Conservation (phyloP, 169 alveolate genomes). For the Plasmodium berghei region DNA sequence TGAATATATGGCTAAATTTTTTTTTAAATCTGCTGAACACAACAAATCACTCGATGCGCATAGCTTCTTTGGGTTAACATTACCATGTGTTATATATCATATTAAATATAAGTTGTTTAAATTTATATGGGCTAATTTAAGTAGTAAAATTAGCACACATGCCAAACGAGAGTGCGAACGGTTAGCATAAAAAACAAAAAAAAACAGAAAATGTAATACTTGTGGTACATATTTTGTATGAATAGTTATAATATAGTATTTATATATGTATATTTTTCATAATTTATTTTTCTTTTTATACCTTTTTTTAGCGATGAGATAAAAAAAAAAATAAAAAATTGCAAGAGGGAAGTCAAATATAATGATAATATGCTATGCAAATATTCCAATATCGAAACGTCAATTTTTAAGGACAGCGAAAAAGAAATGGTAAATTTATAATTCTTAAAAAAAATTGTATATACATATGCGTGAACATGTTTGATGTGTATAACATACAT, state of each 20-base stretch:
- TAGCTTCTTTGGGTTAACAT: slow-evolving; percentile 61
- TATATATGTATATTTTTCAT: not conserved
- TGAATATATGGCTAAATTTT: slow-evolving; percentile 24
- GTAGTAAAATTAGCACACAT: slow-evolving; percentile 13
- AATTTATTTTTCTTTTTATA: not conserved
- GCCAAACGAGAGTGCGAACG: slow-evolving; percentile 19
- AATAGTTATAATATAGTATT: not conserved
- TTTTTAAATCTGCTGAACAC: slow-evolving; percentile 37
- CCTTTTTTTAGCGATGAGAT: slow-evolving; percentile 18
- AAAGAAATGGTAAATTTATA: slow-evolving; percentile 34
- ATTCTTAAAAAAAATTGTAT: too few species aligned
- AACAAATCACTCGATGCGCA: slow-evolving; percentile 40
- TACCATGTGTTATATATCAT: slow-evolving; percentile 66
- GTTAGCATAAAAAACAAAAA: slow-evolving; percentile 3
- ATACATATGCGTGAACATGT: too few species aligned
- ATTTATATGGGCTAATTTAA: slow-evolving; percentile 38
- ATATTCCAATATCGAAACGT: slow-evolving; percentile 50
- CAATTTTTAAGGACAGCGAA: slow-evolving; percentile 63
- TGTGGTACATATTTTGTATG: not conserved
- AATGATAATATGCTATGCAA: slow-evolving; percentile 54
- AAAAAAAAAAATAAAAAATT: slow-evolving; percentile 22
- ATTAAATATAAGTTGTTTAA: slow-evolving; percentile 60
- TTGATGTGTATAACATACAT: too few species aligned
- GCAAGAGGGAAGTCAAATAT: slow-evolving; percentile 50
- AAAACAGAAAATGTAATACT: not conserved